These are phyloP conservation scores for Cladophialophora chaetospira DNA, from an alignment of 2,329 filamentous ascomycete species.

Conservation along the genomic window DNA sequence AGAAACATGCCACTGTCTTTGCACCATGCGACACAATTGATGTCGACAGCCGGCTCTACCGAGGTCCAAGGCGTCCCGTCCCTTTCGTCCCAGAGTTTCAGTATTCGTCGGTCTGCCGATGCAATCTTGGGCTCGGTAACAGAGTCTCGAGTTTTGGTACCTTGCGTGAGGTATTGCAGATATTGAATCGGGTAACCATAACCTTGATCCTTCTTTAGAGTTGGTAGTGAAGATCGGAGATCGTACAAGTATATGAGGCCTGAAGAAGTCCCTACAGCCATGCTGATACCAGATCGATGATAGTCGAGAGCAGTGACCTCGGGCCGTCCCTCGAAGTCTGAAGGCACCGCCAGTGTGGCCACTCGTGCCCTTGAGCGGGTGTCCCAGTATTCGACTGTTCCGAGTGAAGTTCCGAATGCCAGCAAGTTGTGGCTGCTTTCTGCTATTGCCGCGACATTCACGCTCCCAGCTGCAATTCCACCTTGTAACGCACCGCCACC, in stretches of 20 bases:
- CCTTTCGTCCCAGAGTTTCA: slow-evolving; percentile 90
- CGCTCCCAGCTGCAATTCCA: slow-evolving; percentile 78
- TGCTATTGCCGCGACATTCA: slow-evolving; percentile 84
- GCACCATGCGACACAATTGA: slow-evolving; percentile 92
- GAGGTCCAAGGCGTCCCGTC: slow-evolving; percentile 91
- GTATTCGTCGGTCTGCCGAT: slow-evolving; percentile 90
- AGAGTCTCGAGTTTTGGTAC: slow-evolving; percentile 72
- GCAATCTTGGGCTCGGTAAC: slow-evolving; percentile 72
- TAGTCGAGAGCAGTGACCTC: slow-evolving; percentile 89
- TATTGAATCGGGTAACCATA: slow-evolving; percentile 92
- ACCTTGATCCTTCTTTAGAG: slow-evolving; percentile 92
- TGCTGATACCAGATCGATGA: slow-evolving; percentile 75
- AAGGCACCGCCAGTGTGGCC: slow-evolving; percentile 68
- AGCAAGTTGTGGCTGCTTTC: slow-evolving; percentile 86
- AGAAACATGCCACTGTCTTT: slow-evolving; percentile 92
- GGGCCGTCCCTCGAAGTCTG: slow-evolving; percentile 43
- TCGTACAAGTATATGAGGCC: slow-evolving; percentile 92
- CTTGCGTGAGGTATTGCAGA: slow-evolving; percentile 66
- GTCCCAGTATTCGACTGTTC: slow-evolving; percentile 98
- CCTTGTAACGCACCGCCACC: slow-evolving; percentile 80
- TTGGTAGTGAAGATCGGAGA: slow-evolving; percentile 79
- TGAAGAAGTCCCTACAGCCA: slow-evolving; percentile 83
- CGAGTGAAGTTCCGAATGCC: slow-evolving; percentile 89
- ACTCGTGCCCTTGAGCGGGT: slow-evolving; percentile 78
- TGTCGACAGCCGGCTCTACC: slow-evolving; percentile 89